Conservation (phyloP, 2,329 filamentous ascomycete species). For the Pestalotiopsis sp. region DNA sequence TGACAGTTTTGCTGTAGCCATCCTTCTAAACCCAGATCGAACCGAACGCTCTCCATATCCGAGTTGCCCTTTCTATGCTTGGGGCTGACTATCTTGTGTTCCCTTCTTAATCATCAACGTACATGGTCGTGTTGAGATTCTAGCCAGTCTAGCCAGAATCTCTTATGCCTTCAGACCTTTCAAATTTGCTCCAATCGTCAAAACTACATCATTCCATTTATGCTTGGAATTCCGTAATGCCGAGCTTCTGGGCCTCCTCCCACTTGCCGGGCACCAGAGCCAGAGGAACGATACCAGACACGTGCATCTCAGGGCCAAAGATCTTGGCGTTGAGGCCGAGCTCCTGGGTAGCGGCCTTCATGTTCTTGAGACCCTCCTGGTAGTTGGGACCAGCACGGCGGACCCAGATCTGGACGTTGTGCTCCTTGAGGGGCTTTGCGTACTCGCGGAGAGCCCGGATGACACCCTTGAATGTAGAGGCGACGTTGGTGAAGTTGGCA, state of each 20-base stretch:
- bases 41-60: conserved; percentile 3
- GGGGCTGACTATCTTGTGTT: conserved; percentile 8
- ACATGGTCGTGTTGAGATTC: conserved; percentile 10
- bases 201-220: conserved; percentile 34
- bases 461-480: conserved; percentile 99
- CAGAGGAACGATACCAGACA: conserved; percentile 93
- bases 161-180: neutral
- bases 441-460: conserved; percentile 95
- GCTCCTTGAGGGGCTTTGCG: conserved; percentile 81
- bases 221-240: conserved; percentile 60
- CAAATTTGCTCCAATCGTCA: conserved; percentile 4
- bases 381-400: conserved; percentile 91
- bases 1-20: conserved; percentile 3
- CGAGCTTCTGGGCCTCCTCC: conserved; percentile 53
- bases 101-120: conserved; percentile 13
- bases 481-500: conserved; percentile 99
- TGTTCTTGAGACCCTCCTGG: conserved; percentile 99
- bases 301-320: conserved; percentile 84
- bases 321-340: conserved; percentile 74
- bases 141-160: neutral
- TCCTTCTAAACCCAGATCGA: conserved; percentile 12
- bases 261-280: conserved; percentile 72
- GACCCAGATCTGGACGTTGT: conserved; percentile 99
- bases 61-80: neutral
- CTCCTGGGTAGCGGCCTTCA: conserved; percentile 94